phyloP scores from a whole-genome alignment of 495 filamentous ascomycete species.

The Trichoderma erinaceum region DNA sequence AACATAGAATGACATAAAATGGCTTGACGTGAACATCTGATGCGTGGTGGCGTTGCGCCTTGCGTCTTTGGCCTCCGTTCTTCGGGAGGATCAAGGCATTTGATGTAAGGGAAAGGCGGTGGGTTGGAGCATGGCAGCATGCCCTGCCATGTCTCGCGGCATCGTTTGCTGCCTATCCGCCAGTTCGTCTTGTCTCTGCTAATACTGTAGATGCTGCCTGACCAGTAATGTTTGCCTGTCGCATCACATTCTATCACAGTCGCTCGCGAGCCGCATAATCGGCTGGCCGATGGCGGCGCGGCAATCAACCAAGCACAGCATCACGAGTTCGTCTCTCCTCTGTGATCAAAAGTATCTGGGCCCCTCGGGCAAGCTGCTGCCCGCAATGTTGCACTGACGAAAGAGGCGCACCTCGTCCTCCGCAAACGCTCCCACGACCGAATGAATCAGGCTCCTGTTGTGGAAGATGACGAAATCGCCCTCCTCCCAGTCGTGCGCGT shows the following conservation, averaged over 20 bases:
- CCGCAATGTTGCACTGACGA: slow-evolving; percentile 69
- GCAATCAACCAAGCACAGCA: background rate
- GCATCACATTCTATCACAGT: too few species aligned
- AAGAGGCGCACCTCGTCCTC: slow-evolving; percentile 66
- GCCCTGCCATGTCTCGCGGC: background rate
- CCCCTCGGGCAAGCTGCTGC: slow-evolving; percentile 47
- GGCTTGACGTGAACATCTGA: too few species aligned
- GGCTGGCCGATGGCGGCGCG: background rate
- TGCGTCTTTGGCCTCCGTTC: background rate
- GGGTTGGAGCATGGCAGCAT: background rate
- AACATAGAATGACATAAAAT: background rate
- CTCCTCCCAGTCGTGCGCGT: slow-evolving; percentile 68
- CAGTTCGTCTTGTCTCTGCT: background rate
- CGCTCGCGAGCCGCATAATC: background rate
- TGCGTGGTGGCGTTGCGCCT: background rate
- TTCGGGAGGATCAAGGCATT: background rate
- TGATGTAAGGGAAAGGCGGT: background rate
- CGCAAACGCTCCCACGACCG: slow-evolving; percentile 66
- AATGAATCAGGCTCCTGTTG: slow-evolving; percentile 65
- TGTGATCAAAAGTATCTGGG: slow-evolving; percentile 22
- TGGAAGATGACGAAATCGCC: slow-evolving; percentile 69
- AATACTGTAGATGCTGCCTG: background rate
- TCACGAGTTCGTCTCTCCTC: background rate
- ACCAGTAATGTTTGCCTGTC: too few species aligned
- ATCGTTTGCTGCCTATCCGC: background rate